A percentile compares a stretch with the other conserved stretches of the same genome.
Conservation (phyloP, 2,329 filamentous ascomycete genomes). For the Hymenoscyphus linearis region DNA sequence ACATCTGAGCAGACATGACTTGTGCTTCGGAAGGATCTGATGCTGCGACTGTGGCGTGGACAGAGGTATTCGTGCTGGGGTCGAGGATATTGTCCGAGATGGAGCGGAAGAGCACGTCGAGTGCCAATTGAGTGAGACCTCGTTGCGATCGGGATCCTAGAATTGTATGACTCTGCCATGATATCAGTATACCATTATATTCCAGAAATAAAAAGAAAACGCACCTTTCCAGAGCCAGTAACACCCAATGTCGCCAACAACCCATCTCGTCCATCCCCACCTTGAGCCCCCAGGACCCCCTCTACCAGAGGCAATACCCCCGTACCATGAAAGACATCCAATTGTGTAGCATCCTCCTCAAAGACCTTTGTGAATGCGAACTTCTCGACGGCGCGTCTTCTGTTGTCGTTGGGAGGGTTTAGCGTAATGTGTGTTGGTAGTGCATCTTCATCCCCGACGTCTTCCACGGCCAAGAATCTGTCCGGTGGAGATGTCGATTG, state of each 20-base stretch:
- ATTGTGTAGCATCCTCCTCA: conserved; percentile 75
- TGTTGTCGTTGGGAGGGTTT: conserved; percentile 74
- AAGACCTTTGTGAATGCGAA: conserved; percentile 95
- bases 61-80: conserved; percentile 48
- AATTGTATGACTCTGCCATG: conserved; percentile 80
- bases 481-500: conserved; percentile 43
- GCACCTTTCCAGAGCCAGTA: conserved; percentile 91
- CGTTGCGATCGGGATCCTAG: conserved; percentile 81
- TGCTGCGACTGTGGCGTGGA: conserved; percentile 68
- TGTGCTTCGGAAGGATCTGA: conserved; percentile 79
- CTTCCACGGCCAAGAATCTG: conserved; percentile 76
- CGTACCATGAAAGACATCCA: conserved; percentile 80
- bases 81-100: conserved; percentile 68
- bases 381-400: conserved; percentile 83
- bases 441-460: conserved; percentile 38
- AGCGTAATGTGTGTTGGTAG: conserved; percentile 68
- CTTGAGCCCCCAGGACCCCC: conserved; percentile 68
- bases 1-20: conserved; percentile 67
- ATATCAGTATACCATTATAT: conserved; percentile 5
- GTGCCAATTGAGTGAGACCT: conserved; percentile 83
- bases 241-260: conserved; percentile 88
- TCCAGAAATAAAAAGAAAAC: conserved; percentile 1
- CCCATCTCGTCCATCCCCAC: conserved; percentile 79
- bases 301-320: conserved; percentile 71
- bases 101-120: conserved; percentile 84